These are phyloP conservation scores for Aspergillus ibericus DNA, from an alignment of 2,329 filamentous ascomycete species.

Conservation along the genomic window DNA sequence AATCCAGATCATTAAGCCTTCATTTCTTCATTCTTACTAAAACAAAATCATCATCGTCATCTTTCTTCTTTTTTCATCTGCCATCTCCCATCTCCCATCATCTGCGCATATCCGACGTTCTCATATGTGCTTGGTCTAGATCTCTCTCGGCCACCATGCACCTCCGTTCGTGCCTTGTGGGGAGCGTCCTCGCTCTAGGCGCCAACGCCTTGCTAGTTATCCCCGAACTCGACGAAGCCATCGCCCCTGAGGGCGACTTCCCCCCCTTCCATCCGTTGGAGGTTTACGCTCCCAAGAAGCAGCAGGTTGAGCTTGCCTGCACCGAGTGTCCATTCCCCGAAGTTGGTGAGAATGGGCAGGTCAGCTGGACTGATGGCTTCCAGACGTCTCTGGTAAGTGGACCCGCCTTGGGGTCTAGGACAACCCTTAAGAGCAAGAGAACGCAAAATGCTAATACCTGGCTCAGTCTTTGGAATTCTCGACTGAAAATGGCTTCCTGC, in stretches of 20 bases:
- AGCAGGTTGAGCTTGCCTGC: slow-evolving; percentile 36
- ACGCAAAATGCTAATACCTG: not conserved
- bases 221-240: slow-evolving; percentile 34
- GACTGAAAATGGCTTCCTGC: slow-evolving; percentile 34
- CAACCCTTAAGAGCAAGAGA: not conserved
- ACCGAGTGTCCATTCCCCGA: slow-evolving; percentile 42
- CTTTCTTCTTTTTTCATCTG: not conserved
- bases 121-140: slow-evolving; percentile 12
- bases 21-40: not conserved
- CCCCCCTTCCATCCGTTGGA: slow-evolving; percentile 27
- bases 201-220: slow-evolving; percentile 41
- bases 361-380: slow-evolving; percentile 37
- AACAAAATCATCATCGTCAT: not conserved
- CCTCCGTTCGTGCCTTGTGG: slow-evolving; percentile 37
- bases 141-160: slow-evolving; percentile 29
- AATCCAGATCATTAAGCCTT: not conserved
- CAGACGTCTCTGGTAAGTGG: slow-evolving; percentile 39
- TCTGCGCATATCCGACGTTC: not conserved
- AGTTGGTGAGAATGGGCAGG: slow-evolving; percentile 27
- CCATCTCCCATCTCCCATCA: slow-evolving; percentile 2
- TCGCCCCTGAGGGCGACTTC: slow-evolving; percentile 24
- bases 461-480: slow-evolving; percentile 38
- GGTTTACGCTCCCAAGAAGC: slow-evolving; percentile 26
- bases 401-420: not conserved
- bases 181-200: slow-evolving; percentile 35